Conservation (phyloP, 2,329 filamentous ascomycete genomes). For the Colletotrichum coccodes region DNA sequence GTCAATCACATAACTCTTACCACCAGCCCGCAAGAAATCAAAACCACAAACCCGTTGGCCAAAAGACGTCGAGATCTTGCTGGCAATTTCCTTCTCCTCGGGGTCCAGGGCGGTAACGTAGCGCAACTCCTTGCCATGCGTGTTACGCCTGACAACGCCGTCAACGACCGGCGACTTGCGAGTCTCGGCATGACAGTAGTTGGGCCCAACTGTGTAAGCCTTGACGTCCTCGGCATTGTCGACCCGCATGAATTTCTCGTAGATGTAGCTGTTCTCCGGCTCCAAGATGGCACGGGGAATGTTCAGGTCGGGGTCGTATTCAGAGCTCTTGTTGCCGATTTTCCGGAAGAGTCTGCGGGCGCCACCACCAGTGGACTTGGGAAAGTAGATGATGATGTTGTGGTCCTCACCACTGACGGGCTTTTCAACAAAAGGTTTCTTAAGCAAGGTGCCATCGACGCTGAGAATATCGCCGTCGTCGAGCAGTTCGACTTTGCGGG, state of each 20-base stretch:
- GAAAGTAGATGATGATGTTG: conserved; percentile 98
- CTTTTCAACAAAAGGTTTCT: conserved; percentile 98
- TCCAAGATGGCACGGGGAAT: conserved; percentile 86
- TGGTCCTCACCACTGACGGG: conserved; percentile 98
- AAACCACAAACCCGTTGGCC: conserved; percentile 97
- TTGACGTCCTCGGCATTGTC: conserved; percentile 99
- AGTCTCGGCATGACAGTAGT: conserved; percentile 96
- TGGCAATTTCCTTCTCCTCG: conserved; percentile 86
- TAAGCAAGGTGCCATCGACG: conserved; percentile 84
- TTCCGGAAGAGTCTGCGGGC: conserved; percentile 94
- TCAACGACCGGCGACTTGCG: conserved; percentile 97
- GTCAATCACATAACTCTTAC: conserved; percentile 96
- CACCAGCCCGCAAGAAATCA: conserved; percentile 86
- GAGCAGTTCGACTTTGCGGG: conserved; percentile 82
- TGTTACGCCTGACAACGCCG: conserved; percentile 93
- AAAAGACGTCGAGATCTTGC: conserved; percentile 90
- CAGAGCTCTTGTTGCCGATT: conserved; percentile 98
- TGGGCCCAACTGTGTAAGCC: conserved; percentile 93
- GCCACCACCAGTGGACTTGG: conserved; percentile 85
- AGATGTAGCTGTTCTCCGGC: conserved; percentile 86
- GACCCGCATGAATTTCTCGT: conserved; percentile 96
- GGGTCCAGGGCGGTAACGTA: conserved; percentile 88
- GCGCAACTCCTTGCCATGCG: conserved; percentile 94
- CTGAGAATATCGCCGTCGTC: conserved; percentile 89
- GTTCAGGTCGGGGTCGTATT: conserved; percentile 82